Evolutionary conservation across 768 basidiomycete genomes (phyloP).

Genomic region (Rhodosporidiobolus sp.): DNA sequence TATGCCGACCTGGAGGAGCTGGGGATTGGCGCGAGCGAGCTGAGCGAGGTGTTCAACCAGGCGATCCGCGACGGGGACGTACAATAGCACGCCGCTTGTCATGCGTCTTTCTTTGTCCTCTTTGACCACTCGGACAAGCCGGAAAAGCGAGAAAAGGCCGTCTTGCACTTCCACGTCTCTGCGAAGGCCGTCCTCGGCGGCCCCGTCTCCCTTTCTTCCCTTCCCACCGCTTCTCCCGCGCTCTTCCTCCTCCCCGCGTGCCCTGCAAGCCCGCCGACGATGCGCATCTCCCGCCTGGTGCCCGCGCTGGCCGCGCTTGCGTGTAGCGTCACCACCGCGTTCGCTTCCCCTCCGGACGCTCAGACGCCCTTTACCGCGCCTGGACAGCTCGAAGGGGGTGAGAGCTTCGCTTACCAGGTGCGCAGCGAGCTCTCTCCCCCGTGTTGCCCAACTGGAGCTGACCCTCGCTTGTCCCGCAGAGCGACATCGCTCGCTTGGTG

Average conservation of each 20-base stretch:
- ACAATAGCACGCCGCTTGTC: no score
- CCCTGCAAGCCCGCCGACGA: no score
- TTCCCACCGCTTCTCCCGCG: no score
- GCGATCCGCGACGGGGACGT: neutral
- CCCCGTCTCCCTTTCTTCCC: no score
- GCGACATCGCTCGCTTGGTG: constrained; percentile 50
- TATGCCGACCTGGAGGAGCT: constrained; percentile 30
- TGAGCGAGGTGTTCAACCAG: constrained; percentile 17
- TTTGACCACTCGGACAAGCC: no score
- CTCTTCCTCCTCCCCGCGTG: no score
- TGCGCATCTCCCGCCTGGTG: neutral
- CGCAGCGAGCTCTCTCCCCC: neutral
- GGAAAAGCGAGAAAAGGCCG: neutral
- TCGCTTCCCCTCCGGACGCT: neutral
- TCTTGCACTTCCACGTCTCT: neutral
- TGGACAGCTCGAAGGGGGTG: constrained; percentile 26
- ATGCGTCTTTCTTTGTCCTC: neutral
- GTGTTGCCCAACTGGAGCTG: constrained; percentile 29
- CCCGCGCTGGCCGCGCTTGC: neutral
- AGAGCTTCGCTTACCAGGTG: constrained; percentile 39
- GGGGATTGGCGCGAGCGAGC: constrained; percentile 19
- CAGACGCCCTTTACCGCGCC: constrained; percentile 27
- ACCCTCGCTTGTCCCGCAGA: constrained; percentile 55
- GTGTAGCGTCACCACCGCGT: constrained; percentile 1
- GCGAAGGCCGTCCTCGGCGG: no score